A percentile compares a stretch with the other conserved stretches of the same genome.
Conservation (phyloP, 2,329 filamentous ascomycete genomes). For the Diaporthe amygdali region DNA sequence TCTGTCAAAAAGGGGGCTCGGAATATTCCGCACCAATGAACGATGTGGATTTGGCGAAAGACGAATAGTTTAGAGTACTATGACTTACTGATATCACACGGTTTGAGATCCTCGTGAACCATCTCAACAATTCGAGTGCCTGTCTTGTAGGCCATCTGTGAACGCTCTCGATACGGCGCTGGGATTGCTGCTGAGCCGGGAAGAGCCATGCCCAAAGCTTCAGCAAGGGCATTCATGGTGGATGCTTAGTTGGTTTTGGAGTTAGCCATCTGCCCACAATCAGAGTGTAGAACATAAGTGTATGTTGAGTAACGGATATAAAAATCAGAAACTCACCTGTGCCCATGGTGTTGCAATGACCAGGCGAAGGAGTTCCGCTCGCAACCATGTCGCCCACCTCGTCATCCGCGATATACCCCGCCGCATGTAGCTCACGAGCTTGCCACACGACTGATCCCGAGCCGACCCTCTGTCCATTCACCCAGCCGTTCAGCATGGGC, state of each 20-base stretch:
- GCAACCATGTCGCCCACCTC: conserved; percentile 50
- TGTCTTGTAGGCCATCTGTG: conserved; percentile 53
- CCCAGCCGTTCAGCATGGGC: conserved; percentile 57
- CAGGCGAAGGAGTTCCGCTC: conserved; percentile 47
- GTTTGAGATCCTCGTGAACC: conserved; percentile 52
- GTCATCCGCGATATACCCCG: conserved; percentile 49
- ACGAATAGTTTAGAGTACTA: background rate
- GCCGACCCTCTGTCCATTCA: conserved; percentile 45
- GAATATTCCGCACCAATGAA: conserved; percentile 1
- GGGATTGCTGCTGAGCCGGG: conserved; percentile 57
- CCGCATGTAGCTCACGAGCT: conserved; percentile 51
- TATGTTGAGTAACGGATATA: background rate
- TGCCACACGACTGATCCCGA: conserved; percentile 54
- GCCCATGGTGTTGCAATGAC: conserved; percentile 60
- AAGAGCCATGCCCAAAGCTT: conserved; percentile 57
- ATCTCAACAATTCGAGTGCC: conserved; percentile 55
- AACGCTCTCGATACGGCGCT: conserved; percentile 52
- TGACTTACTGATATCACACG: conserved; percentile 50
- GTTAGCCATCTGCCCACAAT: background rate
- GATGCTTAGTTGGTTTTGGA: conserved; percentile 38
- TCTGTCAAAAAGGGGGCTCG: background rate
- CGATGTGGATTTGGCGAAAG: background rate
- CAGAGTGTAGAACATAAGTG: background rate
- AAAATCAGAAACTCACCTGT: conserved; percentile 33
- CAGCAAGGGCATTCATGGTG: conserved; percentile 58